Conservation (phyloP, 371 early-diverging fungal genomes). For the Syncephalastrum sp. region DNA sequence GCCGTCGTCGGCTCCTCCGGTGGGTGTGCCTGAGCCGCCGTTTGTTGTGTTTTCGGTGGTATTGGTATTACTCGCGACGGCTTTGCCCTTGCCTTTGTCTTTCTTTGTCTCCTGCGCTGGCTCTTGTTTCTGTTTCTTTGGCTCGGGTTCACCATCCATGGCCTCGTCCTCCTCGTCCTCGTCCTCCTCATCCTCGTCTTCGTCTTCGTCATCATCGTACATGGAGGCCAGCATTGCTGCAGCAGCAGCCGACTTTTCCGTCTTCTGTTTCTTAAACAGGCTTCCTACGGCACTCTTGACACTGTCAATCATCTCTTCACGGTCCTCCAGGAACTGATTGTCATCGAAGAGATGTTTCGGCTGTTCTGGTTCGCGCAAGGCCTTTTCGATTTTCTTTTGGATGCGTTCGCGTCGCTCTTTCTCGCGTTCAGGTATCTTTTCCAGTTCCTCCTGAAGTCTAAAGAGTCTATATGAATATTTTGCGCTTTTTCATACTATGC, state of each 20-base stretch:
- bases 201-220: conserved; percentile 37
- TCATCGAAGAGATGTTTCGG: conserved; percentile 85
- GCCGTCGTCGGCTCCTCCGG: conserved; percentile 3
- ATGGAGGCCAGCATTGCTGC: conserved; percentile 23
- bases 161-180: conserved; percentile 19
- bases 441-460: conserved; percentile 80
- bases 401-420: conserved; percentile 65
- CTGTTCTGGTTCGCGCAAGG: conserved; percentile 63
- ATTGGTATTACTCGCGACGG: not conserved
- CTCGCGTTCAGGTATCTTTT: conserved; percentile 70
- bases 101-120: conserved; percentile 5
- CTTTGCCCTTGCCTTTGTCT: conserved; percentile 41
- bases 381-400: conserved; percentile 84
- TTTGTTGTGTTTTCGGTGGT: too few relatives aligned
- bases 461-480: not conserved
- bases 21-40: conserved; percentile 7
- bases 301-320: conserved; percentile 71
- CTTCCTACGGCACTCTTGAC: conserved; percentile 69
- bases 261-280: conserved; percentile 41
- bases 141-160: conserved; percentile 4
- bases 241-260: conserved; percentile 16
- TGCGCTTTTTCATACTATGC: not conserved
- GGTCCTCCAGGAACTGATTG: conserved; percentile 66
- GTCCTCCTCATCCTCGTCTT: conserved; percentile 26
- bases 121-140: conserved; percentile 10